These are phyloP conservation scores for Tilletia indica DNA, from an alignment of 1,284 basidiomycete species.

Conservation along the genomic window DNA sequence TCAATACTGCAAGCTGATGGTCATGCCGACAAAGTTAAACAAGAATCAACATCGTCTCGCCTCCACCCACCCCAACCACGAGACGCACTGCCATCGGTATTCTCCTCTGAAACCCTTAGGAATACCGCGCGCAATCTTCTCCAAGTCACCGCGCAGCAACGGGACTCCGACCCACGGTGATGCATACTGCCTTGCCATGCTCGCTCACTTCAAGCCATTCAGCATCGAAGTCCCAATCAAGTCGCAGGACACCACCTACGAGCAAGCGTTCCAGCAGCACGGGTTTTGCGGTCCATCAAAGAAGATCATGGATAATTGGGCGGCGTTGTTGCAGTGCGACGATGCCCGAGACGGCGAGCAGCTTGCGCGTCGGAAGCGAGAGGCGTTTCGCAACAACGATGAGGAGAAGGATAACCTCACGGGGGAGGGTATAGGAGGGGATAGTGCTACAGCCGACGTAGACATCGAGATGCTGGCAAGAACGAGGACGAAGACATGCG, in stretches of 20 bases:
- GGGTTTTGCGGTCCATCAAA: not conserved
- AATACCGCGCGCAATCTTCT: not conserved
- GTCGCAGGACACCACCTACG: not conserved
- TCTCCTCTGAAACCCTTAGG: not conserved
- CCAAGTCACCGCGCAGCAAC: not conserved
- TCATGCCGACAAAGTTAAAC: not conserved
- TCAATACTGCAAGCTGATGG: not conserved
- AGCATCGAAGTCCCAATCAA: not conserved
- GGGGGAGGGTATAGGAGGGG: too few species aligned
- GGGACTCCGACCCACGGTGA: not conserved
- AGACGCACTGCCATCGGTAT: not conserved
- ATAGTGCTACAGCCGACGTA: too few species aligned
- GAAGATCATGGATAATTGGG: conserved; percentile 3
- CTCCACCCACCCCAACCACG: not conserved
- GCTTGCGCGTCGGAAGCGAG: not conserved
- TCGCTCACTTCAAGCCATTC: not conserved
- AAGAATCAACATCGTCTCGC: not conserved
- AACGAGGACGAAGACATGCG: too few species aligned
- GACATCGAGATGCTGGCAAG: too few species aligned
- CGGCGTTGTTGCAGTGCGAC: not conserved
- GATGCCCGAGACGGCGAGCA: not conserved
- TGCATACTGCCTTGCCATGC: not conserved
- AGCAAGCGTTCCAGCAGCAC: not conserved
- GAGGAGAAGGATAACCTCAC: too few species aligned
- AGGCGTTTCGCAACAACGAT: not conserved